Base-by-base conservation (phyloP, 352 stramenopile species). In the Peronospora farinosa region DNA sequence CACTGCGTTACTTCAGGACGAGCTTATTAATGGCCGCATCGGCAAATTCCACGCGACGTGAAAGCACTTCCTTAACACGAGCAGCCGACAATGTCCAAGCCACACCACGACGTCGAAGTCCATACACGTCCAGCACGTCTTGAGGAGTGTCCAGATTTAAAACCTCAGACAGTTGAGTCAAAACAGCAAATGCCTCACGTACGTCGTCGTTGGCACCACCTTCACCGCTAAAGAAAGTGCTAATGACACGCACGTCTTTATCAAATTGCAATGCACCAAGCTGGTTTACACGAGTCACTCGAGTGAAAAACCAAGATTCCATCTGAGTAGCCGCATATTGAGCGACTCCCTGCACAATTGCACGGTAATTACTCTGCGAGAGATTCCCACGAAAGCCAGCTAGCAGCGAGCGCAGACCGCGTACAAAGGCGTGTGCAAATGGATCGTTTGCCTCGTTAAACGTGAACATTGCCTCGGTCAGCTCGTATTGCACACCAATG, bases 391-490 rank as follows among this genome's bases (percentile, higher is more conserved):
- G 68, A 54, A 88, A 92, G 11, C 61, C 57, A 2, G 37, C 51
- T 10, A 94, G 50, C 17, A 90, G 45, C 13, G 66, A 72, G 10
- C 74, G 71, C 51, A 92, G 63, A 5, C 67, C 58, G 31, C 64
- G 65, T 10, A 91, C 78, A 57, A 92, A 88, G 28, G 72, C 63
- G 51, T 86, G 69, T 11, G 79, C 84, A 47, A 91, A 94, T 40
- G 84, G 84, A 32, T 94, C 84, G 57, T 94, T 94, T 30, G 79
- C 84, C 51, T 94, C 84, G 52, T 94, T 92, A 31, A 84, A 73
- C 32, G 81, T 92, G 60, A 87, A 94, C 74, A 84, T 78, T n/a
- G 80, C 65, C 46, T 94, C 84, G 3, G 67, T 89, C 13, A 94
- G 73, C 53, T 92, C 81, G 55, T 88, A 94, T 15, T 70, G 69